Evolutionary conservation across 2,329 filamentous ascomycete species (phyloP).

Genomic region (Cytospora paraplurivora): DNA sequence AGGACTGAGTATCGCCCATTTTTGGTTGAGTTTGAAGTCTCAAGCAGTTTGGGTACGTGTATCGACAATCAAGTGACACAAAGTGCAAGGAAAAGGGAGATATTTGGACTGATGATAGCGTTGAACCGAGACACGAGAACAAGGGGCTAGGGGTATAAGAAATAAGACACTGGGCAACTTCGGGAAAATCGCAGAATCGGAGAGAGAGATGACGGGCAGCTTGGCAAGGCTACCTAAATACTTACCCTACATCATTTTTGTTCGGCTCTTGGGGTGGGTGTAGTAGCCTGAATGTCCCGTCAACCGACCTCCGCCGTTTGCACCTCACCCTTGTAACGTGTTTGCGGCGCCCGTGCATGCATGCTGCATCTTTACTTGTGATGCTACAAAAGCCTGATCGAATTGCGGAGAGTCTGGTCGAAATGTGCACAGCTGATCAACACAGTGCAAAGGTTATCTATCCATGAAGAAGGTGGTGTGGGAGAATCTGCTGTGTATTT

Average conservation of each 20-base stretch:
- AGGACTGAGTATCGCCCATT: conserved; percentile 2
- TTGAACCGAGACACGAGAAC: no score
- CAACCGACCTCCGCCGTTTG: neutral
- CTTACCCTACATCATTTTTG: neutral
- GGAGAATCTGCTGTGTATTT: neutral
- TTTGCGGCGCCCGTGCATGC: neutral
- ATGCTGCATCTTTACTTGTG: neutral
- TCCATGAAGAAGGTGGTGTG: neutral
- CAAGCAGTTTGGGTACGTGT: neutral
- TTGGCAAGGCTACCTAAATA: no score
- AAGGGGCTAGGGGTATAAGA: neutral
- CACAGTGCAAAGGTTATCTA: neutral
- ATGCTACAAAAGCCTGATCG: neutral
- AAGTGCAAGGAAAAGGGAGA: neutral
- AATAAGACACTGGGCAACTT: neutral
- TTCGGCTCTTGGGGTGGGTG: neutral
- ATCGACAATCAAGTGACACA: neutral
- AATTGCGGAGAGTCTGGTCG: neutral
- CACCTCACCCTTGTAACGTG: neutral
- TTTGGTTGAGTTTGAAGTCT: neutral
- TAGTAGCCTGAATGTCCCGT: neutral
- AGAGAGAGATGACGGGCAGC: no score
- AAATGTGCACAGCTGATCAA: neutral
- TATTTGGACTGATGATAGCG: no score
- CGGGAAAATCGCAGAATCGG: neutral